Base-by-base conservation (phyloP, 495 filamentous ascomycete species). In the Lasiosphaeria miniovina region DNA sequence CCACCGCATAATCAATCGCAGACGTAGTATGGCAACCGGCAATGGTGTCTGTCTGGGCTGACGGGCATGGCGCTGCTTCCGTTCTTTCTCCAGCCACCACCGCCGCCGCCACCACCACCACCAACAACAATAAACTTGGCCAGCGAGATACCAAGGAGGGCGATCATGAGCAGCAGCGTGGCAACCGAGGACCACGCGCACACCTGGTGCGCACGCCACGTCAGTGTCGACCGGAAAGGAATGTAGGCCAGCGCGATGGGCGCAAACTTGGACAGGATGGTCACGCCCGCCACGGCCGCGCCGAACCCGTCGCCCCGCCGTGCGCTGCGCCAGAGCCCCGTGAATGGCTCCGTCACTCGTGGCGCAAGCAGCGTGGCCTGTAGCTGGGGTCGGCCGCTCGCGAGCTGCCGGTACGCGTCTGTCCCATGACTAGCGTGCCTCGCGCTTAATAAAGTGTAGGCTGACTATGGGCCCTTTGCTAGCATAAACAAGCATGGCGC, bases 231-330 rank as follows among this genome's bases (percentile, higher is more conserved):
- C 7, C 36, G 6, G 24, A 55, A 55, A 3, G 53, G 36, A 6
- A 55, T 45, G 36, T 31, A 31, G 12, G 53, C 11, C 7, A 55
- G 53, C n/a, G 45, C 14, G 11, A 55, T 55, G 6, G 53, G 53
- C 7, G 53, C 38, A 15, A 43, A 15, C 17, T 55, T 55, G 36
- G 36, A 31, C 4, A 55, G 53, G 17, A 43, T 15, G 8, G 33
- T 24, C 4, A 36, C 7, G 2, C 24, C 24, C 14, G 53, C 36
- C 4, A 55, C n/a, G 4, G 53, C 36, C 3, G 36, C 10, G 14
- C n/a, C 32, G 36, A 55, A 31, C 4, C 31, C 2, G 15, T 55
- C 53, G 2, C 36, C n/a, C 1, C 17, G 36, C 3, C 6, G 11
- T 2, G 45, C 6, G 15, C 36, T 9, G n/a, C 53, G 53, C 12